Evolutionary conservation across 345 rosid genomes (phyloP).

Genomic region (Brassica rapa): DNA sequence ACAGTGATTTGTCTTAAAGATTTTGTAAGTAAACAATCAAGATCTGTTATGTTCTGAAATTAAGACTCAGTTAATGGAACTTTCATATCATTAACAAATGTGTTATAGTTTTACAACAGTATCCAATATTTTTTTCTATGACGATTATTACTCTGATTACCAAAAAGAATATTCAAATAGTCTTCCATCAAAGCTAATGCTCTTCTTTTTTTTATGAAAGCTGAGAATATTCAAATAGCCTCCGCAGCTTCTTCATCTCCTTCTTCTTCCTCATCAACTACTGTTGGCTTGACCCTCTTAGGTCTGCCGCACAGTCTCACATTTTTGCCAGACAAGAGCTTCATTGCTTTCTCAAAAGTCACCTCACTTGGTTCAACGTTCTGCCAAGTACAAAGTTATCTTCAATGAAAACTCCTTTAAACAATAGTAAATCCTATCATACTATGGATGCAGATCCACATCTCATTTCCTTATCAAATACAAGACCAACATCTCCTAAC

Average conservation of each 20-base stretch:
- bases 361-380: constrained; percentile 57
- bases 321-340: constrained; percentile 62
- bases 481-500: constrained; percentile 7
- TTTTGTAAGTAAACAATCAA: constrained; percentile 11
- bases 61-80: constrained; percentile 5
- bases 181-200: constrained; percentile 22
- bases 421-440: constrained; percentile 18
- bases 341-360: constrained; percentile 73
- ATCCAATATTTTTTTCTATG: neutral
- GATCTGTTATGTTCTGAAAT: constrained; percentile 6
- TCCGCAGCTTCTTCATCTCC: constrained; percentile 33
- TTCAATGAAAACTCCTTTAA: neutral
- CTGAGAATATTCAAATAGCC: neutral
- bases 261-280: constrained; percentile 31
- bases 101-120: constrained; percentile 27
- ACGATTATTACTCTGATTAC: constrained; percentile 31
- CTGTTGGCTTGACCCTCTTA: constrained; percentile 52
- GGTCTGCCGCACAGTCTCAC: constrained; percentile 71
- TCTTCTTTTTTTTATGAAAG: constrained; percentile 18
- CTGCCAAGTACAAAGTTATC: constrained; percentile 52
- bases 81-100: constrained; percentile 23
- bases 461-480: constrained; percentile 8
- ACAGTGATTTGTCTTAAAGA: constrained; percentile 13
- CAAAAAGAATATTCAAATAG: constrained; percentile 31
- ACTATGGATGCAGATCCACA: constrained; percentile 13